Evolutionary conservation across 129 eudicot species (phyloP), one percentile per base, ranked within the genome.

Genomic region (Mikania micrantha): DNA sequence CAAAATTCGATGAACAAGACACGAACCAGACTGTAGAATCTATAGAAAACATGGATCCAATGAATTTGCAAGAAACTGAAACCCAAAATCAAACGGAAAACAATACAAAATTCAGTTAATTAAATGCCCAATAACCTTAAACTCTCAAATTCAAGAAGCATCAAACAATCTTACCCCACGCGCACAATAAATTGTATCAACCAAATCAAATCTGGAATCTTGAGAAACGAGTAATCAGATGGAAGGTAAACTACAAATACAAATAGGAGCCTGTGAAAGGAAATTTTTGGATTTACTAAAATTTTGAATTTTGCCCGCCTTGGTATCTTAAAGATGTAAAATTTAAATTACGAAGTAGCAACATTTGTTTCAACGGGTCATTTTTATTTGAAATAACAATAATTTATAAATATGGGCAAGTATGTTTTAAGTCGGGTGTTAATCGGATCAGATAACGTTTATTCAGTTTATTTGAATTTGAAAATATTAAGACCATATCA

Each of bases 221-320:
- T 25, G 39, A 56, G 70, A 63, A 73, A 50, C 29, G 40, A 60
- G 69, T n/a, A 36, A 39, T 38, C 47, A 71, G 68, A 53, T 73
- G 15, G 45, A 25, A 68, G 4, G 67, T 16, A 2, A 47, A 47
- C 31, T 64, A 44, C 17, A 74, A n/a, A n/a, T n/a, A n/a, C n/a
- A n/a, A 52, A 54, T 45, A 40, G 58, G 78, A 67, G 73, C 21
- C 39, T 42, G 59, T 42, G 58, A 35, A 6, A 57, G 29, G 28
- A 34, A 24, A 28, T 27, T 50, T 64, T 61, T 61, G 49, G 28
- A 61, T 72, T 40, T 42, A 35, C 21, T 22, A 44, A 75, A 67
- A 68, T 0, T 76, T 76, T 76, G 75, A 68, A 76, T 49, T 76
- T 76, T 13, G 80, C 80, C 75, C 80, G 80, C 80, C 80, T 40